Evolutionary conservation across 768 basidiomycete species (phyloP).

Genomic region (Rhizopogon roseolus): DNA sequence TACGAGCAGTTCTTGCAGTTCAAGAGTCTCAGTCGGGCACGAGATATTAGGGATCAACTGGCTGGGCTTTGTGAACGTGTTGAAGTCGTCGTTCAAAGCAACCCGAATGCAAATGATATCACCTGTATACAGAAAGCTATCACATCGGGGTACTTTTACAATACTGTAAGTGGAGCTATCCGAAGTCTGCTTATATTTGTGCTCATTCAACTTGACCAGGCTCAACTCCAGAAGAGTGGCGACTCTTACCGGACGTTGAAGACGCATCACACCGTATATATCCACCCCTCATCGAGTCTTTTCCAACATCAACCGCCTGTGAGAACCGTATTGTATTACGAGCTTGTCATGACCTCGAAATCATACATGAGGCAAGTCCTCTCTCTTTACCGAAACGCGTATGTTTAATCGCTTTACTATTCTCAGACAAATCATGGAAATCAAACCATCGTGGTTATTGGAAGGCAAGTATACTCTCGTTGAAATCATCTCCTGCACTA

Average conservation of each 20-base stretch:
- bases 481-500: background rate
- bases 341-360: constrained; percentile 95
- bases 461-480: constrained; percentile 55
- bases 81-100: constrained; percentile 83
- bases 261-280: constrained; percentile 92
- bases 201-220: constrained; percentile 37
- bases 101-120: constrained; percentile 91
- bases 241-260: constrained; percentile 97
- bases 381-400: background rate
- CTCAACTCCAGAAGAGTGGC: constrained; percentile 90
- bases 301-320: constrained; percentile 96
- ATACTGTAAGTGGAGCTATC: constrained; percentile 54
- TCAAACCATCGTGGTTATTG: constrained; percentile 90
- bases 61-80: constrained; percentile 96
- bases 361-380: constrained; percentile 79
- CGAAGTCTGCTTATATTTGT: background rate
- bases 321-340: constrained; percentile 89
- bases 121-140: constrained; percentile 93
- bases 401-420: background rate
- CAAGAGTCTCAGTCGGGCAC: constrained; percentile 90
- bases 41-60: constrained; percentile 95
- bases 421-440: constrained; percentile 90
- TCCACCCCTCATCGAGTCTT: constrained; percentile 92
- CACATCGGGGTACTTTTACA: constrained; percentile 94
- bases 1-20: constrained; percentile 95